Evolutionary conservation across 768 basidiomycete genomes (phyloP), one percentile per base, ranked within the genome.

Genomic region (Mycena albidolilacea): DNA sequence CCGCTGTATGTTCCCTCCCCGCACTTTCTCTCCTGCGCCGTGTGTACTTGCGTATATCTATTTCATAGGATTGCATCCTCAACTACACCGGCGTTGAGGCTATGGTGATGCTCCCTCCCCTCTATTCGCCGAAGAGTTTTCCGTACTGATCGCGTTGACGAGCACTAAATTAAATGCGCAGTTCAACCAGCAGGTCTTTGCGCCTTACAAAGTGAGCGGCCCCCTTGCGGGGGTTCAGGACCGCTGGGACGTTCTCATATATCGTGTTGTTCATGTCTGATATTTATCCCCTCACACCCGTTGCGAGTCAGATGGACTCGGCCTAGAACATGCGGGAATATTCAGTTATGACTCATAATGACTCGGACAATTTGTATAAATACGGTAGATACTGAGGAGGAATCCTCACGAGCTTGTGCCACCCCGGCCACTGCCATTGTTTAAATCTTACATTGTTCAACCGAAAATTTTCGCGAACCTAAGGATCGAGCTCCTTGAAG

Each of bases 71-170:
- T 77, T 89, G 85, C 76, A 88, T 89, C 71, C 77, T 87, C 69
- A 91, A 90, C 78, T 90, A 82, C 75, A 77, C 84, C 46, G 90
- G 90, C 15, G 85, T 90, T 17, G 90, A 91, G 80, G 85, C 86
- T 2, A 89, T 91, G 89, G 89, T 90, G 74, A 23, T 23, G 19
- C 54, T 59, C 44, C 15, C 48, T 15, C n/a, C 5, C 19, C 7
- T 50, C 5, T 7, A 19, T 3, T 50, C n/a, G 1, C 19, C 19
- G 23, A 23, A 23, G 48, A 23, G 14, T n/a, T n/a, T 9, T 9
- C 41, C 12, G 12, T 9, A 43, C 41, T 43, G 71, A 41, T 90
- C 52, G 80, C 87, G 70, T 81, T 79, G 41, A 83, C 90, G 1
- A 77, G 86, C 54, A 90, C 89, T 30, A 78, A 84, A 71, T 88